Conservation (phyloP, 202 grass and related monocot species). For the Zoysia matrella region DNA sequence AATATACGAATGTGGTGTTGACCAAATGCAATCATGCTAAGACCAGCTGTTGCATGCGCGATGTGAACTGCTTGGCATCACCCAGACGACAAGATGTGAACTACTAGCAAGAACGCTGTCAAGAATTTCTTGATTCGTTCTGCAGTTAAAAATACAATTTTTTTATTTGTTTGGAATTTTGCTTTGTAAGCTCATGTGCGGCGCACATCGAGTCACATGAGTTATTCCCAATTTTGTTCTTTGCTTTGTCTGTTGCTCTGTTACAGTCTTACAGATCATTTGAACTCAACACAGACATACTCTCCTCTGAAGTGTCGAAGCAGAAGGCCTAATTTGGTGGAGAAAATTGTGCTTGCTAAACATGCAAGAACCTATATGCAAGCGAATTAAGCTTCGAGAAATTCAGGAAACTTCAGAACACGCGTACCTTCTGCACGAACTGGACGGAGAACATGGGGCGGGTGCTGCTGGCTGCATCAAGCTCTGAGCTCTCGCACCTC, state of each 20-base stretch:
- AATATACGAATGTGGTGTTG: too few relatives aligned
- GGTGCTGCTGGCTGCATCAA: neutral
- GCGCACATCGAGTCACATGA: neutral
- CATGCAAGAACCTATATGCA: neutral
- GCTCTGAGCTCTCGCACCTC: constrained; percentile 33
- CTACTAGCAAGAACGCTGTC: neutral
- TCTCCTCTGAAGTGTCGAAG: neutral
- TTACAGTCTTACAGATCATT: neutral
- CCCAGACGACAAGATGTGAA: neutral
- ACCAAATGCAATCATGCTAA: too few relatives aligned
- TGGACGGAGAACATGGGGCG: constrained; percentile 14
- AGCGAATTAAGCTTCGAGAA: neutral
- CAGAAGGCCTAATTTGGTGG: neutral
- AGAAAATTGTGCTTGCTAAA: neutral
- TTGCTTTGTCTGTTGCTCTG: constrained; percentile 28
- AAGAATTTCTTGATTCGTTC: neutral
- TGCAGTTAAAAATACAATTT: neutral
- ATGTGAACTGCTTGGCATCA: too few relatives aligned
- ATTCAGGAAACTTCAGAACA: neutral
- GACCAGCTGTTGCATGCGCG: too few relatives aligned
- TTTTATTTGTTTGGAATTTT: constrained; percentile 1
- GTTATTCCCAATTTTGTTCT: constrained; percentile 15
- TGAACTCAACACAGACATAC: neutral
- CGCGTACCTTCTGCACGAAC: constrained; percentile 47
- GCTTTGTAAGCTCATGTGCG: constrained; percentile 1